phyloP scores from a whole-genome alignment of 768 basidiomycete genomes.

The Stropharia rugosoannulata region DNA sequence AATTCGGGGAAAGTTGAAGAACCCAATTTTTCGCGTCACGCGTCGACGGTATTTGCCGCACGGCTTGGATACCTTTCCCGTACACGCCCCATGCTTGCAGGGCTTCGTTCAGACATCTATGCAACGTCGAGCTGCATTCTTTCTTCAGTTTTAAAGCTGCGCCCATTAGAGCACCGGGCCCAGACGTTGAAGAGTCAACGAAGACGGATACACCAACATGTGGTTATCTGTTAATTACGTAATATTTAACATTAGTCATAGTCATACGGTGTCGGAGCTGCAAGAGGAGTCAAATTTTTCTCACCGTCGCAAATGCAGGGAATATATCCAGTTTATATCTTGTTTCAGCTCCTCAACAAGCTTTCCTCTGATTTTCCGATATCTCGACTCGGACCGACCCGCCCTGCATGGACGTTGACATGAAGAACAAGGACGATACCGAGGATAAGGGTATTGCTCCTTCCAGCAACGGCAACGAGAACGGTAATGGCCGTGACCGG shows the following conservation, averaged over 20 bases:
- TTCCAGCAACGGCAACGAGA: slow-evolving; percentile 37
- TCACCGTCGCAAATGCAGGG: background rate
- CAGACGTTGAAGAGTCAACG: too few species aligned
- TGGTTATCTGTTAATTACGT: too few species aligned
- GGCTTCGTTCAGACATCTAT: too few species aligned
- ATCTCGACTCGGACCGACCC: background rate
- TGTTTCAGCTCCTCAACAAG: background rate
- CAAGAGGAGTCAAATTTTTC: slow-evolving; percentile 1
- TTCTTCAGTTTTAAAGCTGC: too few species aligned
- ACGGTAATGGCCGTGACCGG: slow-evolving; percentile 39
- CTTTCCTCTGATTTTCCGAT: slow-evolving; percentile 2
- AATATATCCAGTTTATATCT: background rate
- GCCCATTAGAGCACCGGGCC: too few species aligned
- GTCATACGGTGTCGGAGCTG: background rate
- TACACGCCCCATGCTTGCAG: too few species aligned
- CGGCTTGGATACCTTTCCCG: too few species aligned
- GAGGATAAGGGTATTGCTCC: slow-evolving; percentile 57
- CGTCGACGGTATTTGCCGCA: slow-evolving; percentile 12
- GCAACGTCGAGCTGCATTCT: too few species aligned
- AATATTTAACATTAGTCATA: background rate
- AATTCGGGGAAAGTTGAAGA: slow-evolving; percentile 1
- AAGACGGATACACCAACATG: too few species aligned
- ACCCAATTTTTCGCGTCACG: slow-evolving; percentile 15
- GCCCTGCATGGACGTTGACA: slow-evolving; percentile 71
- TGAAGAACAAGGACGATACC: slow-evolving; percentile 74